Base-by-base conservation (phyloP, 345 rosid species). In the Crucihimalaya himalaica region DNA sequence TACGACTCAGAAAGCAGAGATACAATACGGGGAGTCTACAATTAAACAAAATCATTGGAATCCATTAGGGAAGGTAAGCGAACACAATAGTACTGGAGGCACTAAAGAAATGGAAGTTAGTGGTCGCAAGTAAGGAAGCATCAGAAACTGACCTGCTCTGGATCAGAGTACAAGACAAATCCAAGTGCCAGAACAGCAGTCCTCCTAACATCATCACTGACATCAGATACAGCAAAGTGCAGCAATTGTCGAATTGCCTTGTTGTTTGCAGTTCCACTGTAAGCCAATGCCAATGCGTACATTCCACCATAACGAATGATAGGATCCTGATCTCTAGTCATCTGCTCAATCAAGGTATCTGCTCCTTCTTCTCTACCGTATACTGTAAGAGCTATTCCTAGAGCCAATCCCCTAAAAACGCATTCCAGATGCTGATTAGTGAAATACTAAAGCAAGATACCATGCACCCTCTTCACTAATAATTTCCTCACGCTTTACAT, bases 321-420 rank as follows among this genome's bases (percentile, higher is more conserved):
- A 47, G 98, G 99, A 79, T 96, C 99, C 66, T 96, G 98, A 54
- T 92, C 99, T 19, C 97, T 84, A 35, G 97, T 89, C 99, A 96
- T 90, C 86, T 96, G 97, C 88, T 96, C 98, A 39, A 96, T 96
- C 71, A 96, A 81, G 12, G 97, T 92, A 77, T 96, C 99, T 34
- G 99, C 99, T 71, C 90, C 99, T 79, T 96, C 99, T 87, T 96
- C 99, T 80, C 98, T 88, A 62, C 99, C 99, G 59, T 96, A 92
- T 29, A 92, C 98, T 14, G 97, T 96, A 63, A 96, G 95, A 66
- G 99, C 99, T 61, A 96, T 92, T 19, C 99, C 99, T 74, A 96
- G 74, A 52, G 99, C 93, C 74, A 96, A 81, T 25, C 99, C 99
- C 83, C 99, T 92, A 83, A 20, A 35, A 47, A 48, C 10, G 21